Conservation (phyloP, 1,284 basidiomycete genomes). For the Coniferiporia sulphurascens region DNA sequence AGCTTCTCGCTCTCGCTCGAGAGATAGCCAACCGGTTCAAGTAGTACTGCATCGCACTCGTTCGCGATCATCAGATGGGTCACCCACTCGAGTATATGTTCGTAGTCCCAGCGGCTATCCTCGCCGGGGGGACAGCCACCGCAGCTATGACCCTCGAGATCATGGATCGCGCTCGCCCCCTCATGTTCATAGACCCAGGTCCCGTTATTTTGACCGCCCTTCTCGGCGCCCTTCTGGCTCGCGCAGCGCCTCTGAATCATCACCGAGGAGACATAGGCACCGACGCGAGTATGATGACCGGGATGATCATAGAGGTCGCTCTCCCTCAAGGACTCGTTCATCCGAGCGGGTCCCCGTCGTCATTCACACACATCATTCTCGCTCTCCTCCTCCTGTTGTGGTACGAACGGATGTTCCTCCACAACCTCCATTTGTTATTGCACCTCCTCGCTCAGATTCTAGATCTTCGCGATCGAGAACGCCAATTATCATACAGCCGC, state of each 20-base stretch:
- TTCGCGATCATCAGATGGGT: not conserved
- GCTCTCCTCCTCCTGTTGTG: constrained; percentile 9
- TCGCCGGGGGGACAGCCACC: no score
- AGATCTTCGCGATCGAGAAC: constrained; percentile 12
- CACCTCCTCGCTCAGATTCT: constrained; percentile 11
- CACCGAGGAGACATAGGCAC: not conserved
- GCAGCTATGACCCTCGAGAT: no score
- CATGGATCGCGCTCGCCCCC: not conserved
- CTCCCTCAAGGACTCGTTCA: constrained; percentile 15
- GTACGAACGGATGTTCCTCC: not conserved
- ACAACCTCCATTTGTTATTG: constrained; percentile 4
- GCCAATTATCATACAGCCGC: not conserved
- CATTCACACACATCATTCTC: constrained; percentile 6
- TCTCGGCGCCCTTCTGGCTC: not conserved
- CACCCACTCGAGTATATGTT: constrained; percentile 9
- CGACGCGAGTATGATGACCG: not conserved
- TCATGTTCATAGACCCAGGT: not conserved
- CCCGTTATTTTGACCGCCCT: constrained; percentile 4
- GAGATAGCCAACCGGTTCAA: not conserved
- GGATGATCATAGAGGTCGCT: not conserved
- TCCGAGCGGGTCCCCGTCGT: constrained; percentile 12
- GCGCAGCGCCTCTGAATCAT: not conserved
- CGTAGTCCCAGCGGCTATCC: not conserved
- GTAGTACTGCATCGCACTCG: constrained; percentile 4
- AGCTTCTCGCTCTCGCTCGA: not conserved